Evolutionary conservation across 257 asterid genomes (phyloP).

Genomic region (Handroanthus guayacan): DNA sequence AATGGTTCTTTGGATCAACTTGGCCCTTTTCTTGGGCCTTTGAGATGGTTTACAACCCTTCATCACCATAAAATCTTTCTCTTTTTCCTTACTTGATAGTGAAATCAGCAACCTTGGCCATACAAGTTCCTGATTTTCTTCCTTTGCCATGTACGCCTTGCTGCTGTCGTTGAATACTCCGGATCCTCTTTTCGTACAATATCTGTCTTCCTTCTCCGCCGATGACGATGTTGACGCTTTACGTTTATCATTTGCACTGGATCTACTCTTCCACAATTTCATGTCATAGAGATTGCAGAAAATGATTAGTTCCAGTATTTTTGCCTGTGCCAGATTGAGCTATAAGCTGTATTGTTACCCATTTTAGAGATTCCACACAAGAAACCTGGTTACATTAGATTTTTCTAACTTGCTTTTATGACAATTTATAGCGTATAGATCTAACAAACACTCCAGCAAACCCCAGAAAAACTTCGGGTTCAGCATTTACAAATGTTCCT

Average conservation of each 20-base stretch:
- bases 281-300: slow-evolving; percentile 30
- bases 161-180: slow-evolving; percentile 39
- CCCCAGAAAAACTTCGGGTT: not conserved
- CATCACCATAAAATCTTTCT: slow-evolving; percentile 62
- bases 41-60: slow-evolving; percentile 65
- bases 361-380: slow-evolving; percentile 3
- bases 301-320: not conserved
- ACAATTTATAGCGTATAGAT: not conserved
- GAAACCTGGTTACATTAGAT: not conserved
- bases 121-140: slow-evolving; percentile 41
- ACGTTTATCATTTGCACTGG: slow-evolving; percentile 41
- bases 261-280: slow-evolving; percentile 51
- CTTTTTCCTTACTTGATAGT: slow-evolving; percentile 59
- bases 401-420: not conserved
- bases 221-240: slow-evolving; percentile 51
- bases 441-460: not conserved
- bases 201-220: slow-evolving; percentile 64
- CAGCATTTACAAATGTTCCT: too few species aligned
- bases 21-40: slow-evolving; percentile 65
- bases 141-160: slow-evolving; percentile 42
- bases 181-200: slow-evolving; percentile 56
- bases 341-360: not conserved
- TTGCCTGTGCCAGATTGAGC: not conserved
- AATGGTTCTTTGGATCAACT: slow-evolving; percentile 50
- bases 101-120: slow-evolving; percentile 59